Conservation (phyloP, 2,329 filamentous ascomycete genomes). For the Fusarium sp. region DNA sequence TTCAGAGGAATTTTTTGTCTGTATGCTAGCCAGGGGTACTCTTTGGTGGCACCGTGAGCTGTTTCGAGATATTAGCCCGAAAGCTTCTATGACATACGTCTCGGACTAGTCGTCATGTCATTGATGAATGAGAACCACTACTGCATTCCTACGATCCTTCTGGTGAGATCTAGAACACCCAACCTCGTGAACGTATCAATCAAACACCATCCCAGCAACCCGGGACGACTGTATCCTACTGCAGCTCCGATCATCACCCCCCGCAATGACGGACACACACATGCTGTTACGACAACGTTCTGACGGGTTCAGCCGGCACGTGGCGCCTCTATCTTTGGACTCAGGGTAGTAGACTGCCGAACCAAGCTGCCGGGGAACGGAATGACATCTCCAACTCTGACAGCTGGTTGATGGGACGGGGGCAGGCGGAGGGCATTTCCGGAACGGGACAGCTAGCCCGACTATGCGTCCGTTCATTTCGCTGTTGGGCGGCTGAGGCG, state of each 20-base stretch:
- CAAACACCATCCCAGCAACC: neutral
- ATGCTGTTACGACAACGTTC: neutral
- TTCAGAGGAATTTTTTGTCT: neutral
- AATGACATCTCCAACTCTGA: neutral
- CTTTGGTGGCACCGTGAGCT: neutral
- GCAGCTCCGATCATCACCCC: neutral
- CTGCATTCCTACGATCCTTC: neutral
- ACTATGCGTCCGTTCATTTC: neutral
- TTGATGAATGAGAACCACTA: neutral
- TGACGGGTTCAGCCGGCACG: constrained; percentile 17
- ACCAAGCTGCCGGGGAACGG: neutral
- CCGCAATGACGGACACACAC: neutral
- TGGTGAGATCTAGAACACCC: neutral
- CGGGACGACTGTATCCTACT: neutral
- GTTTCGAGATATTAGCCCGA: neutral
- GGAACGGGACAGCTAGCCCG: neutral
- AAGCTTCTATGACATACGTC: neutral
- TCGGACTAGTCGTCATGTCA: neutral
- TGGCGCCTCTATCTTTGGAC: constrained; percentile 12
- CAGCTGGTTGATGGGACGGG: neutral
- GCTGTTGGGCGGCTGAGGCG: neutral
- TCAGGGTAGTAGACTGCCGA: neutral
- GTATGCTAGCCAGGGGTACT: neutral
- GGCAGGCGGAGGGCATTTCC: neutral
- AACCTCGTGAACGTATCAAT: neutral